Conservation (phyloP, 768 basidiomycete genomes). For the Suillus tomentosus region DNA sequence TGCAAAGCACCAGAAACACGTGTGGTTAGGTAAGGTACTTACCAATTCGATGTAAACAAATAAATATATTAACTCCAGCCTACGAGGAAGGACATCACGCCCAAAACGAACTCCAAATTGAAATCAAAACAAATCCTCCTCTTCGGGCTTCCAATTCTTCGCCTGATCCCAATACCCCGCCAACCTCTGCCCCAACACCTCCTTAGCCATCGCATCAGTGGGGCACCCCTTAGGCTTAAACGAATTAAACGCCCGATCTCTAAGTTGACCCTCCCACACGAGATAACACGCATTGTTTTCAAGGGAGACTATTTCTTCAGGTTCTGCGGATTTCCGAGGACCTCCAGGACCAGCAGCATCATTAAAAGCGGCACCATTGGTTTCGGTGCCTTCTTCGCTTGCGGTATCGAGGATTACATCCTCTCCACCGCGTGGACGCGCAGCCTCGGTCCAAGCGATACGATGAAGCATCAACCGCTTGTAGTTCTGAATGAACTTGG, state of each 20-base stretch:
- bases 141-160: slow-evolving; percentile 86
- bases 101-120: too few relatives aligned
- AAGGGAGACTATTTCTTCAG: slow-evolving; percentile 47
- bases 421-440: slow-evolving; percentile 73
- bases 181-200: slow-evolving; percentile 80
- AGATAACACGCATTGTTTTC: slow-evolving; percentile 88
- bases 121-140: slow-evolving; percentile 67
- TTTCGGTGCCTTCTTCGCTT: slow-evolving; percentile 41
- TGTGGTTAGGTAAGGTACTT: slow-evolving; percentile 10
- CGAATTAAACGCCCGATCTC: slow-evolving; percentile 76
- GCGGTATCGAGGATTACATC: slow-evolving; percentile 67
- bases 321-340: slow-evolving; percentile 23
- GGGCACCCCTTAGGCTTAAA: slow-evolving; percentile 85
- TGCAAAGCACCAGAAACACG: slow-evolving; percentile 12
- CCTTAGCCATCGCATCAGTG: slow-evolving; percentile 84
- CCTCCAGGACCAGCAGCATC: slow-evolving; percentile 35
- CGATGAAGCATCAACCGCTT: slow-evolving; percentile 84
- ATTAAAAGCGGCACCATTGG: slow-evolving; percentile 22
- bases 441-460: slow-evolving; percentile 92
- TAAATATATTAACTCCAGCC: neutral
- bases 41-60: neutral
- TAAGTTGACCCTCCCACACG: slow-evolving; percentile 90
- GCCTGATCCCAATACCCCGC: slow-evolving; percentile 94
- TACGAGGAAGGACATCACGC: neutral
- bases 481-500: slow-evolving; percentile 84